These are phyloP conservation scores for Phytopythium montanum DNA, from an alignment of 352 stramenopile genomes.

Conservation along the genomic window DNA sequence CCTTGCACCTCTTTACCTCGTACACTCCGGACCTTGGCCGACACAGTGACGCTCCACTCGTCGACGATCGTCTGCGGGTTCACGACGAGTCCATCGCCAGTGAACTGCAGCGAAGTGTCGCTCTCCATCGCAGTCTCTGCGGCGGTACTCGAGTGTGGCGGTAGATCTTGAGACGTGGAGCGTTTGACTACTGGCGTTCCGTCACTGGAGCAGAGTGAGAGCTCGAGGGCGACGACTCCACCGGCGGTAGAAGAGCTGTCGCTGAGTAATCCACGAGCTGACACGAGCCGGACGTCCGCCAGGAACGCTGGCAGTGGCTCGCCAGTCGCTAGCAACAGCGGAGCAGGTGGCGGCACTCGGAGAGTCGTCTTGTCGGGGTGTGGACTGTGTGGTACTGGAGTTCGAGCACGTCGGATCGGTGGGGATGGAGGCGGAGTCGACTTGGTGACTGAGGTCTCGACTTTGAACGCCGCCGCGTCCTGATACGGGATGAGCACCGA, in stretches of 20 bases:
- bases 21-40: constrained; percentile 9
- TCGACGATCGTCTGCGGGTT: constrained; percentile 20
- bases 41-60: constrained; percentile 18
- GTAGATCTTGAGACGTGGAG: background rate
- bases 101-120: constrained; percentile 6
- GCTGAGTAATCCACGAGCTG: background rate
- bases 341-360: background rate
- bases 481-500: constrained; percentile 18
- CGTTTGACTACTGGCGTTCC: background rate
- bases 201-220: background rate
- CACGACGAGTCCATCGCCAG: constrained; percentile 5
- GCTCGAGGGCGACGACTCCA: background rate
- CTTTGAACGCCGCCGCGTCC: background rate
- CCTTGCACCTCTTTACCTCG: background rate
- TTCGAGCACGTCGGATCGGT: background rate
- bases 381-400: background rate
- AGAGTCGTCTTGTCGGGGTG: background rate
- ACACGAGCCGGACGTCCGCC: background rate
- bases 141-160: background rate
- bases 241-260: background rate
- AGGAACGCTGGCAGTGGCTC: background rate
- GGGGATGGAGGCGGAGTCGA: no score
- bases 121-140: background rate
- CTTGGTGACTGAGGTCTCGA: background rate
- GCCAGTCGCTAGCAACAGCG: background rate